A percentile compares a stretch with the other conserved stretches of the same genome.
phyloP scores from a whole-genome alignment of 768 basidiomycete genomes.

The Hortiboletus campestris region DNA sequence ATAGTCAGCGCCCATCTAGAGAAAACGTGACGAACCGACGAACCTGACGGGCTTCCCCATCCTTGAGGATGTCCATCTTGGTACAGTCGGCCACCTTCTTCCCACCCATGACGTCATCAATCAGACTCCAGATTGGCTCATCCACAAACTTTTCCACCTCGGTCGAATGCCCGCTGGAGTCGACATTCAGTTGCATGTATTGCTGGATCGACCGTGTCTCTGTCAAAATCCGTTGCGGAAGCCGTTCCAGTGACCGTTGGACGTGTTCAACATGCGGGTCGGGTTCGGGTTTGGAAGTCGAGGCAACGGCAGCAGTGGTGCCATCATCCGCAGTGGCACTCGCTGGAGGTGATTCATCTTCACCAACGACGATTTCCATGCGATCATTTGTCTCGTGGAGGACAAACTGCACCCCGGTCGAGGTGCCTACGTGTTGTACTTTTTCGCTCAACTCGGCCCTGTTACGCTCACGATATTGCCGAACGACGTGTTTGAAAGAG shows the following conservation, averaged over 20 bases:
- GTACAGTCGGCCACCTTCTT: conserved; percentile 32
- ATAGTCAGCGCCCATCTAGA: neutral
- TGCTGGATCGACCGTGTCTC: conserved; percentile 40
- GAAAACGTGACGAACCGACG: conserved; percentile 4
- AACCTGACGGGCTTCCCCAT: conserved; percentile 43
- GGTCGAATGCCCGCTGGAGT: conserved; percentile 6
- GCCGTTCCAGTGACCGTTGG: conserved; percentile 34
- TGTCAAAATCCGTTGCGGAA: conserved; percentile 39
- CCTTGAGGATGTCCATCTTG: conserved; percentile 43
- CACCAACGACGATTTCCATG: neutral
- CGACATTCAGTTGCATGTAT: conserved; percentile 37
- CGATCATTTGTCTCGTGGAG: neutral
- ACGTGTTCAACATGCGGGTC: conserved; percentile 13
- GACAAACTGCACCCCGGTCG: conserved; percentile 1
- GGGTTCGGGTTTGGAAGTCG: conserved; percentile 2
- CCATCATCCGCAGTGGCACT: neutral
- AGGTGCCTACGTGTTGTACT: neutral
- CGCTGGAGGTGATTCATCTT: neutral
- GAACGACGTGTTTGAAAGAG: conserved; percentile 45
- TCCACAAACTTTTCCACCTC: conserved; percentile 5
- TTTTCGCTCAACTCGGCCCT: conserved; percentile 15
- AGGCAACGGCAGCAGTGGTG: neutral
- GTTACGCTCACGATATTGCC: conserved; percentile 39
- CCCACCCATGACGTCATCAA: conserved; percentile 40
- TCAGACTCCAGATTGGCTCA: conserved; percentile 31